Evolutionary conservation across 208 protist species (phyloP).

Genomic region (Leishmania guyanensis): DNA sequence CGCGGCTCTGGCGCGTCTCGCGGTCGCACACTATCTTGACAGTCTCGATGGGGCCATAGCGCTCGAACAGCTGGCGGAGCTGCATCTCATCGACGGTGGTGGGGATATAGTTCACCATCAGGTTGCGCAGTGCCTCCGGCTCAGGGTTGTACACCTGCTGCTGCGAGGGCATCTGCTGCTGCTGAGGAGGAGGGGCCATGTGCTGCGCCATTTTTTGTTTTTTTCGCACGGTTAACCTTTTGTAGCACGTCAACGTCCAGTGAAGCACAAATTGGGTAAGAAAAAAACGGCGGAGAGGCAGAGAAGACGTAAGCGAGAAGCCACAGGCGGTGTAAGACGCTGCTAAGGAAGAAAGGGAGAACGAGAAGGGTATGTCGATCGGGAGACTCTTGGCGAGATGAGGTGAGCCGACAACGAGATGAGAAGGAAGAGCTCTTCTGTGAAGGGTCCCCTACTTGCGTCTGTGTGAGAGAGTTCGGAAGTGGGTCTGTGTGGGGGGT

Average conservation of each 20-base stretch:
- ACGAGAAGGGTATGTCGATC: neutral
- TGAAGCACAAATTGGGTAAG: neutral
- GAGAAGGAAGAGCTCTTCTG: neutral
- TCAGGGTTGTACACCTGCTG: constrained; percentile 55
- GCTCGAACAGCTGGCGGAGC: constrained; percentile 85
- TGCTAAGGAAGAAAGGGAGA: neutral
- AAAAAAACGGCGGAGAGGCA: neutral
- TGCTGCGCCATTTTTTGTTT: constrained; percentile 42
- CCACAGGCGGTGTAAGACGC: neutral
- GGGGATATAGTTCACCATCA: constrained; percentile 92
- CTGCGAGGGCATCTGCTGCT: constrained; percentile 24
- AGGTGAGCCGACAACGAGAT: neutral
- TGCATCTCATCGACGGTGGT: constrained; percentile 85
- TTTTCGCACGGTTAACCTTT: neutral
- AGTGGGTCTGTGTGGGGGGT: neutral
- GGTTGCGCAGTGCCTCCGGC: constrained; percentile 77
- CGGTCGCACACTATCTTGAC: constrained; percentile 91
- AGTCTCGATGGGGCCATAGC: constrained; percentile 83
- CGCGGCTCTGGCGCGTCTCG: constrained; percentile 82
- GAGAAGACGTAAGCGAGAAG: neutral
- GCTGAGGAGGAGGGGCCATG: constrained; percentile 40
- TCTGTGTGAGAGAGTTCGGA: neutral
- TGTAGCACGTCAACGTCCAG: neutral
- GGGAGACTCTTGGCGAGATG: neutral
- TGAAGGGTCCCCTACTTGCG: neutral